Evolutionary conservation across 768 basidiomycete genomes (phyloP), one percentile per base, ranked within the genome.

Genomic region (Lactifluus subvellereus): DNA sequence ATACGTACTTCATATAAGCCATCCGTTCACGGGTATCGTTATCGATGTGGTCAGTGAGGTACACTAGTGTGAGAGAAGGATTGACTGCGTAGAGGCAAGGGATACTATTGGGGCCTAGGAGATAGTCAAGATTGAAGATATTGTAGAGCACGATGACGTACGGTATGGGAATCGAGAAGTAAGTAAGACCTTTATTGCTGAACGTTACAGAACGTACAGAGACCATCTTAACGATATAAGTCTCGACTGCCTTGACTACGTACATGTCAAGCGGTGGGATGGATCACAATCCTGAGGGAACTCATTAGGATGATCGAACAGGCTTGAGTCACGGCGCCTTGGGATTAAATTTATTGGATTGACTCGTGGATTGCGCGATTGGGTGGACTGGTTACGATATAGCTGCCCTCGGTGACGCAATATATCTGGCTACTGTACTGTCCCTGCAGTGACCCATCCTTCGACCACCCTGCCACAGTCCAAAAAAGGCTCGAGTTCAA

Each of bases 31-130:
- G 84, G 66, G 86, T 85, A 74, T 78, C 85, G 79, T 98, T 98
- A 79, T 98, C 97, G 71, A 99, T 92, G 59, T 94, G 83, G 77
- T 99, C 97, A 4, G 96, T 99, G 57, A 99, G 83, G 76, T 98
- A 99, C 48, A 98, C 92, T 72, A 94, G 68, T 98, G 94, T 3
- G 94, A 87, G 48, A 99, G 79, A 33, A 99, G 80, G 9, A 87
- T 88, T 2, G 94, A 94, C 72, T 98, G 97, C 0, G 97, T 98
- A 1, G 92, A 87, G 3, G 95, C 91, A 18, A 98, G 80, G 4
- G 95, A 98, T 6, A 99, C 88, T 64, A 98, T 95, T 1, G 96
- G 95, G 6, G 96, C 98, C 93, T 91, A 66, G 11, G n/a, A 40
- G 35, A n/a, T 10, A 38, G 11, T 55, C 35, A 59, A 35, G 13